phyloP scores from a whole-genome alignment of 192 early-diverging fungal genomes.

The Entomortierella lignicola region DNA sequence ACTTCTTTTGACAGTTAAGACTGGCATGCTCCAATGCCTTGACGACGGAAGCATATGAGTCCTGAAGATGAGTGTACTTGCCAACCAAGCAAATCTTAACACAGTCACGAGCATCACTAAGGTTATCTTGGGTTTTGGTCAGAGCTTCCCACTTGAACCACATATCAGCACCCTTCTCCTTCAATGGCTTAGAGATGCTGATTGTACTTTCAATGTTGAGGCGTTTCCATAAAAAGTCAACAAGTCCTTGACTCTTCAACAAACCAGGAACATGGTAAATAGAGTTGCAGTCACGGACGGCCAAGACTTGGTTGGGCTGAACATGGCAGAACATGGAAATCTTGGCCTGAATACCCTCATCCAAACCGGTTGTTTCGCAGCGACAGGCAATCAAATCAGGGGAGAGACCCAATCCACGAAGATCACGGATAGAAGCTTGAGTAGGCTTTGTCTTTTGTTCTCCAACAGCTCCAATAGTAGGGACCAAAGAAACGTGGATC shows the following conservation, averaged over 20 bases:
- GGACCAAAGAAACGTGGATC: slow-evolving; percentile 97
- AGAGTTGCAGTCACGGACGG: slow-evolving; percentile 96
- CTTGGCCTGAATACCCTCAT: slow-evolving; percentile 86
- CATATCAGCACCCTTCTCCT: slow-evolving; percentile 68
- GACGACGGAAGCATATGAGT: slow-evolving; percentile 97
- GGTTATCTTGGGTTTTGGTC: slow-evolving; percentile 77
- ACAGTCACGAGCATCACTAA: slow-evolving; percentile 81
- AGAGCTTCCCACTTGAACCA: slow-evolving; percentile 91
- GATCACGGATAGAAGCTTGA: slow-evolving; percentile 93
- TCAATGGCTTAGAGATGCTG: slow-evolving; percentile 62
- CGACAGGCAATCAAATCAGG: slow-evolving; percentile 99
- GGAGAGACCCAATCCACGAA: slow-evolving; percentile 93
- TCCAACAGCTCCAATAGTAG: slow-evolving; percentile 96
- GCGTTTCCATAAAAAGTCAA: slow-evolving; percentile 84
- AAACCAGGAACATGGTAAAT: slow-evolving; percentile 97
- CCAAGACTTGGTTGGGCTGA: slow-evolving; percentile 81
- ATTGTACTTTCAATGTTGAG: slow-evolving; percentile 76
- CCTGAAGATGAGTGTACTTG: slow-evolving; percentile 96
- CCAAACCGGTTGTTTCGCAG: slow-evolving; percentile 80
- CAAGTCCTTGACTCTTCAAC: slow-evolving; percentile 86
- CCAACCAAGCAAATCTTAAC: slow-evolving; percentile 94
- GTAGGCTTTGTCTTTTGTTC: slow-evolving; percentile 99
- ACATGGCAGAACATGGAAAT: slow-evolving; percentile 99
- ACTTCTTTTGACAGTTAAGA: slow-evolving; percentile 86
- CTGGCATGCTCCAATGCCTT: slow-evolving; percentile 96